These are phyloP conservation scores for Lactarius quietus DNA, from an alignment of 768 basidiomycete genomes.

Conservation along the genomic window DNA sequence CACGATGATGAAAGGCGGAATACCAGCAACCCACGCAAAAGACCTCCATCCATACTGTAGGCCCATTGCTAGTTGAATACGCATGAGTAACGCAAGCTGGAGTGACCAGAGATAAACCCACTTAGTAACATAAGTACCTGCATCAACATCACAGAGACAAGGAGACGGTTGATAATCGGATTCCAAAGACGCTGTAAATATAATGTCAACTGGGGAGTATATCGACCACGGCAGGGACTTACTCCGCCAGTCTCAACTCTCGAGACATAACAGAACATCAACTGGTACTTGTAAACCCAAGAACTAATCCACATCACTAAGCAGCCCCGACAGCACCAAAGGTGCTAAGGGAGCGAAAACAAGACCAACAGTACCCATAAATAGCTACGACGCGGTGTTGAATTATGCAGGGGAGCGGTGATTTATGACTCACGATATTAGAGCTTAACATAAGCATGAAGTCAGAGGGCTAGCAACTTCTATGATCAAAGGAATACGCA, in stretches of 20 bases:
- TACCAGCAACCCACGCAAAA: slow-evolving; percentile 76
- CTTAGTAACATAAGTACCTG: slow-evolving; percentile 83
- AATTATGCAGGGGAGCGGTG: slow-evolving; percentile 15
- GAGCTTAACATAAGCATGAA: slow-evolving; percentile 37
- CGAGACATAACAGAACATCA: slow-evolving; percentile 91
- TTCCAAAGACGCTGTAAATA: slow-evolving; percentile 83
- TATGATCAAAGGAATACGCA: slow-evolving; percentile 38
- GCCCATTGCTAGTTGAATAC: slow-evolving; percentile 62
- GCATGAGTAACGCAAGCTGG: slow-evolving; percentile 21
- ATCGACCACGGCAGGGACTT: slow-evolving; percentile 34
- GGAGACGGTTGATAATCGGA: slow-evolving; percentile 83
- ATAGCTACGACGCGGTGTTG: slow-evolving; percentile 45
- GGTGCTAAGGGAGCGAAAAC: slow-evolving; percentile 96
- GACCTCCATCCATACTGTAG: slow-evolving; percentile 68
- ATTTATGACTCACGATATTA: slow-evolving; percentile 47
- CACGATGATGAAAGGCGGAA: slow-evolving; percentile 83
- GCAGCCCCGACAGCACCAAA: slow-evolving; percentile 80
- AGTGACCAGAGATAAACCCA: slow-evolving; percentile 39
- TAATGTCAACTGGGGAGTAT: slow-evolving; percentile 9
- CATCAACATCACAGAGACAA: slow-evolving; percentile 80
- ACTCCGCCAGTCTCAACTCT: slow-evolving; percentile 93
- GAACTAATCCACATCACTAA: slow-evolving; percentile 85
- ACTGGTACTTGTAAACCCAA: slow-evolving; percentile 92
- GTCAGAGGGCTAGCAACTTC: slow-evolving; percentile 9
- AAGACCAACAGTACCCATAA: slow-evolving; percentile 90